Percentiles rank a stretch among this genome's conserved stretches.
These are phyloP conservation scores for Onygenales sp. DNA, from an alignment of 2,329 filamentous ascomycete genomes.

Conservation along the genomic window DNA sequence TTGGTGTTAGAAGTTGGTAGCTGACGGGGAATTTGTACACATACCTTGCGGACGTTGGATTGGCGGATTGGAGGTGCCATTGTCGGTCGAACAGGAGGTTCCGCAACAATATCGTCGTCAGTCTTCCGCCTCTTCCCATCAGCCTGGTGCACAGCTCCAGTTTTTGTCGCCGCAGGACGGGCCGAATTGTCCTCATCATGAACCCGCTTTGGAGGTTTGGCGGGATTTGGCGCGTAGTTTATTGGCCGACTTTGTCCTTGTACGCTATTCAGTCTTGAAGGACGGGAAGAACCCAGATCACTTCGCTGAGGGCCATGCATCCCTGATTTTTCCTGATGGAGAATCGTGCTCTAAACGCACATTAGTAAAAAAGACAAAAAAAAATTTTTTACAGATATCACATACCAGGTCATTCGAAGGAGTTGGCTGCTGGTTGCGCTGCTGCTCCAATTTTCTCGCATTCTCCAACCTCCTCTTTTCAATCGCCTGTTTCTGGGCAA, in stretches of 20 bases:
- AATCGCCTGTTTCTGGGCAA: constrained; percentile 51
- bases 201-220: constrained; percentile 65
- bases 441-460: constrained; percentile 35
- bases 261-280: constrained; percentile 35
- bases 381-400: background rate
- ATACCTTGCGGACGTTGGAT: constrained; percentile 64
- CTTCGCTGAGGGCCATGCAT: constrained; percentile 27
- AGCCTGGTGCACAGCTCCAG: constrained; percentile 49
- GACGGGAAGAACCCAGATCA: constrained; percentile 42
- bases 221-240: constrained; percentile 56
- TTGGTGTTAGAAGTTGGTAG: background rate
- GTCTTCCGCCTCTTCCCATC: constrained; percentile 75
- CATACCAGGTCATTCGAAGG: constrained; percentile 28
- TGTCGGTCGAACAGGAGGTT: constrained; percentile 53
- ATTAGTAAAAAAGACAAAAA: background rate
- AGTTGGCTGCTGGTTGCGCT: constrained; percentile 31
- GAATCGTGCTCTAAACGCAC: constrained; percentile 12
- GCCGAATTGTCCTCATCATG: constrained; percentile 52
- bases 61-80: constrained; percentile 81
- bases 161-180: constrained; percentile 29
- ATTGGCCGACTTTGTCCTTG: constrained; percentile 54
- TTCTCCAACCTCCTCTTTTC: constrained; percentile 43
- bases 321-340: constrained; percentile 22
- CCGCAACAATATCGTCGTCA: constrained; percentile 57
- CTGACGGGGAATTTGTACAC: constrained; percentile 10